Conservation (phyloP, 768 basidiomycete genomes). For the Amanita rubescens region DNA sequence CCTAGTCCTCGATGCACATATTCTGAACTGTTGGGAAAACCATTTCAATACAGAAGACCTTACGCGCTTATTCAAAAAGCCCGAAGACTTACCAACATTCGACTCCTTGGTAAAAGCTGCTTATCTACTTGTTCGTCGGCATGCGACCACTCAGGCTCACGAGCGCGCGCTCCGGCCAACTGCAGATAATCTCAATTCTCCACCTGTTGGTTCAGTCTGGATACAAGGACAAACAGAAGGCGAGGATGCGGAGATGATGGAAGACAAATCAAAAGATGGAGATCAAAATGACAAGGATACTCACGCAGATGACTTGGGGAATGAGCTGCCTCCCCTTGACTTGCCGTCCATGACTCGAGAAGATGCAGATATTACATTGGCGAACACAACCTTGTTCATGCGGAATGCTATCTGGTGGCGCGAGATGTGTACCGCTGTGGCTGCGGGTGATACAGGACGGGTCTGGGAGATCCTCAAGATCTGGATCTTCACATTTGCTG, state of each 20-base stretch:
- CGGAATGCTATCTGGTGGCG: constrained; percentile 16
- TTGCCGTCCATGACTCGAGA: background rate
- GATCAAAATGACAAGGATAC: background rate
- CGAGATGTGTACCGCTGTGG: constrained; percentile 19
- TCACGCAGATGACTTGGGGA: no score
- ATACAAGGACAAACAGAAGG: background rate
- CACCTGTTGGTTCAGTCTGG: background rate
- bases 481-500: constrained; percentile 23
- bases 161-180: background rate
- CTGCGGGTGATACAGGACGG: constrained; percentile 26
- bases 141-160: constrained; percentile 2
- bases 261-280: no score
- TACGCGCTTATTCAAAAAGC: constrained; percentile 5
- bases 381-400: constrained; percentile 18
- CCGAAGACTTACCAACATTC: constrained; percentile 12
- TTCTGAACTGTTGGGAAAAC: constrained; percentile 30
- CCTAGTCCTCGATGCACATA: constrained; percentile 21
- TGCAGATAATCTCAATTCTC: constrained; percentile 7
- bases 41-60: background rate
- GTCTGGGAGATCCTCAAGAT: constrained; percentile 26
- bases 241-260: background rate
- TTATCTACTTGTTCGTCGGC: constrained; percentile 5
- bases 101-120: constrained; percentile 14
- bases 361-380: background rate
- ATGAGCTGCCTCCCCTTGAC: background rate